phyloP scores from a whole-genome alignment of 108 stramenopile genomes.

The Cyclostephanos invisitatus region DNA sequence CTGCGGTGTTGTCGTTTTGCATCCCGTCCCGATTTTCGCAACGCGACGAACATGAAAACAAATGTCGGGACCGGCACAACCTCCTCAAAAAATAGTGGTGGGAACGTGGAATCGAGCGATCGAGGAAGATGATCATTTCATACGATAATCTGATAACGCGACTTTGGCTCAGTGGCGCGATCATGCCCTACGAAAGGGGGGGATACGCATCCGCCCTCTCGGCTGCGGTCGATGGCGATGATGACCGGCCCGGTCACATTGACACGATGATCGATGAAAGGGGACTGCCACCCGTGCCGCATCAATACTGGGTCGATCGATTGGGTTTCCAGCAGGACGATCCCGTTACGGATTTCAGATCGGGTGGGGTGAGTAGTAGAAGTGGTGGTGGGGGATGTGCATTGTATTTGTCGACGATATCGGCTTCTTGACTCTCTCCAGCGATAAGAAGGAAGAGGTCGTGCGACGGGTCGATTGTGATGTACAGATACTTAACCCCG shows the following conservation, averaged over 20 bases:
- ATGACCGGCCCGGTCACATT: constrained; percentile 5
- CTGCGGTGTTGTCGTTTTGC: too few relatives aligned
- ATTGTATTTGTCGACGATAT: neutral
- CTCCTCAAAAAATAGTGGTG: constrained; percentile 74
- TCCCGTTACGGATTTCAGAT: constrained; percentile 89
- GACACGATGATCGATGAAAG: constrained; percentile 66
- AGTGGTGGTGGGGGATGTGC: neutral
- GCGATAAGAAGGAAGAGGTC: neutral
- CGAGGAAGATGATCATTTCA: constrained; percentile 75
- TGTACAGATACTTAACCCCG: neutral
- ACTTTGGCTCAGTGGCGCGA: constrained; percentile 81
- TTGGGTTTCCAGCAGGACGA: constrained; percentile 87
- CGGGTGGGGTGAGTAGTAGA: constrained; percentile 58
- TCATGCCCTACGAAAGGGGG: constrained; percentile 55
- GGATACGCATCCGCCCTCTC: constrained; percentile 19
- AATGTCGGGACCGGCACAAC: neutral
- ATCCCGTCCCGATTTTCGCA: neutral
- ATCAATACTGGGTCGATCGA: constrained; percentile 75
- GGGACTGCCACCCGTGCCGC: constrained; percentile 81
- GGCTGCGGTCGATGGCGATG: neutral
- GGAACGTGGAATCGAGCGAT: constrained; percentile 75
- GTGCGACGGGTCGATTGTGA: neutral
- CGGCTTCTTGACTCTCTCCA: neutral
- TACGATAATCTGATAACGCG: constrained; percentile 82
- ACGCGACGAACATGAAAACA: neutral